Base-by-base conservation (phyloP, 2,329 filamentous ascomycete species). In the Aspergillus sp. region DNA sequence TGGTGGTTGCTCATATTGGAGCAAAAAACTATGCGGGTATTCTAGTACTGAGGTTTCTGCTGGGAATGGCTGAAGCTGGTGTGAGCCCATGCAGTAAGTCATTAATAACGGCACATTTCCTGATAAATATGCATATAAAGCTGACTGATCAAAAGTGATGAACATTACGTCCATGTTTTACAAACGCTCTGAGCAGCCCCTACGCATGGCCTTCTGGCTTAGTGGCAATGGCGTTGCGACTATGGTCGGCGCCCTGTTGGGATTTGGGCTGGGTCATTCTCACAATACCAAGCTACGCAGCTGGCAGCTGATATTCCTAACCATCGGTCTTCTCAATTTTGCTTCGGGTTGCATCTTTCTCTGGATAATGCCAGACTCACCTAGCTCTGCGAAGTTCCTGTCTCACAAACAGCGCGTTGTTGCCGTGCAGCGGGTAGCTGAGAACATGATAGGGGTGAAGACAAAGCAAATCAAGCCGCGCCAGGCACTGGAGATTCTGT, bases 31-130 rank as follows among this genome's bases (percentile, higher is more conserved):
- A 67, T 49, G 64, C 64, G 1, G 66, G 68, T 7, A 62, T 76
- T 5, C 55, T 77, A 2, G 66, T 71, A 0, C 60, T 75, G 39
- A 67, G 74, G 19, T 69, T 77, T 36, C 60, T 74, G 2, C 64
- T 75, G 57, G 72, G 72, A 26, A 62, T 74, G 39, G 59, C 61
- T 7, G 65, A 67, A 49, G 64, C 60, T n/a, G 56, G 62, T n/a
- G 55, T 64, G 5, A 61, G 57, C 27, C 58, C 60, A 27, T 60
- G 57, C 42, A 60, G 58, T 61, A 47, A 49, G 56, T 43, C 6
- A 3, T 12, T 38, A 11, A 7, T 19, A 19, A 11, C 5, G 29
- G 4, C 13, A 37, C 35, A 7, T 7, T 5, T 13, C 6, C 19
- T 9, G 27, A 27, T 12, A 27, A 10, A 26, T 11, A 11, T 34